Conservation (phyloP, 106 monocot genomes). For the Phalaenopsis equestris region DNA sequence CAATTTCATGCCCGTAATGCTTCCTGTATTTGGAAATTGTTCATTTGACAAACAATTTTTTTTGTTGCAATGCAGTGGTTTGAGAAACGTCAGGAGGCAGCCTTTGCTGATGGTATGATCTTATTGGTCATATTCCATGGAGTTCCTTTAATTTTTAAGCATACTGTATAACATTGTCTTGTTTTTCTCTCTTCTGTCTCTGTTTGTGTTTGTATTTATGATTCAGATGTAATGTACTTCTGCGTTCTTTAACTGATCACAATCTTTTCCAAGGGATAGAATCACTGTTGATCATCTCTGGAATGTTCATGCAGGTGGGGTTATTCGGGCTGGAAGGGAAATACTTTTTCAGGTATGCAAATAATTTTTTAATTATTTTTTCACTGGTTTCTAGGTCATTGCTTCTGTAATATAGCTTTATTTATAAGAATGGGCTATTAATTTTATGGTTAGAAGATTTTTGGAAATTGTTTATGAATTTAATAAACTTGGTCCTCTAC, state of each 20-base stretch:
- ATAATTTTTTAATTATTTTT: background rate
- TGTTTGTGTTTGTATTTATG: background rate
- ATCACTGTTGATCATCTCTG: background rate
- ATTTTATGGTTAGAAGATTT: background rate
- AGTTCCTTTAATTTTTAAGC: background rate
- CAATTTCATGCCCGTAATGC: background rate
- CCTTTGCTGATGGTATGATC: background rate
- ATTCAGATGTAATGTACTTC: background rate
- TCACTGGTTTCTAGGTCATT: background rate
- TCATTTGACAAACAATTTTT: background rate
- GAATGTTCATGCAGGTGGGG: constrained; percentile 22
- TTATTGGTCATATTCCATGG: background rate
- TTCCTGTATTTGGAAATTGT: background rate
- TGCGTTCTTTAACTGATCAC: background rate
- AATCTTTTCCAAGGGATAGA: background rate
- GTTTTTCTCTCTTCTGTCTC: no score
- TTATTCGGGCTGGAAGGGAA: constrained; percentile 63
- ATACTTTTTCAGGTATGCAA: constrained; percentile 66
- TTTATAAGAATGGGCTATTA: background rate
- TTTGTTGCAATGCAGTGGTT: background rate
- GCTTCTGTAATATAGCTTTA: background rate
- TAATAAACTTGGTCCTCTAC: background rate
- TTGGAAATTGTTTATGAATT: background rate
- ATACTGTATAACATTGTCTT: no score
- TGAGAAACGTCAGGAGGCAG: constrained; percentile 2